These are phyloP conservation scores for Tilletia caries DNA, from an alignment of 1,284 basidiomycete genomes.

Conservation along the genomic window DNA sequence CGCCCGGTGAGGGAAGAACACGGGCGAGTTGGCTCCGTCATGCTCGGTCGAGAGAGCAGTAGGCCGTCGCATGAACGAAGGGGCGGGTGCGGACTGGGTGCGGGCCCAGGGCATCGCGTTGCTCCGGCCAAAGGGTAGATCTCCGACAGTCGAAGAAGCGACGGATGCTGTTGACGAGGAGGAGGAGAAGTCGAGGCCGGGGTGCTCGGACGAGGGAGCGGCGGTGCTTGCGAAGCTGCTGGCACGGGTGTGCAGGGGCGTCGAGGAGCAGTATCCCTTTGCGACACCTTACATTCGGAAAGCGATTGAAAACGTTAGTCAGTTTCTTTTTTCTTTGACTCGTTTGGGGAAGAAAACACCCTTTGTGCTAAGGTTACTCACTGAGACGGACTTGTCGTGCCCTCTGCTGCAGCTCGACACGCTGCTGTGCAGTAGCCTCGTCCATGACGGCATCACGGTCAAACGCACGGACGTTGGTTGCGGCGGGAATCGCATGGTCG, in stretches of 20 bases:
- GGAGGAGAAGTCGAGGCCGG: not conserved
- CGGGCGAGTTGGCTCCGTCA: not conserved
- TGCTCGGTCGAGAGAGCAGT: not conserved
- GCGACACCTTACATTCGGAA: not conserved
- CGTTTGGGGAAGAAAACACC: no score
- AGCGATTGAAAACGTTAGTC: no score
- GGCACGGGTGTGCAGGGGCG: conserved; percentile 3
- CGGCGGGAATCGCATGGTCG: not conserved
- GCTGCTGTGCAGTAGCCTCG: conserved; percentile 1
- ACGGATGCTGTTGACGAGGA: not conserved
- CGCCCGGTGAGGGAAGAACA: not conserved
- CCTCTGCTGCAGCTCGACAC: not conserved
- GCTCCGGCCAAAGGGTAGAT: not conserved
- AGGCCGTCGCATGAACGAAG: not conserved
- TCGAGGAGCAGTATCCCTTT: conserved; percentile 9
- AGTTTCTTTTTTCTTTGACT: no score
- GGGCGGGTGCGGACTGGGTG: not conserved
- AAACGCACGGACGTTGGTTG: not conserved
- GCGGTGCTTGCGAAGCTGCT: conserved; percentile 11
- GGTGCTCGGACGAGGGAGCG: conserved; percentile 3
- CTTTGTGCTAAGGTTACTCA: not conserved
- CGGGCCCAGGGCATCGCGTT: not conserved
- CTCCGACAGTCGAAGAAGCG: not conserved
- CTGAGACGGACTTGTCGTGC: conserved; percentile 9
- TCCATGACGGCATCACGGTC: not conserved